Evolutionary conservation across 306 rosid genomes (phyloP).

Genomic region (Trichosanthes cucumerina): DNA sequence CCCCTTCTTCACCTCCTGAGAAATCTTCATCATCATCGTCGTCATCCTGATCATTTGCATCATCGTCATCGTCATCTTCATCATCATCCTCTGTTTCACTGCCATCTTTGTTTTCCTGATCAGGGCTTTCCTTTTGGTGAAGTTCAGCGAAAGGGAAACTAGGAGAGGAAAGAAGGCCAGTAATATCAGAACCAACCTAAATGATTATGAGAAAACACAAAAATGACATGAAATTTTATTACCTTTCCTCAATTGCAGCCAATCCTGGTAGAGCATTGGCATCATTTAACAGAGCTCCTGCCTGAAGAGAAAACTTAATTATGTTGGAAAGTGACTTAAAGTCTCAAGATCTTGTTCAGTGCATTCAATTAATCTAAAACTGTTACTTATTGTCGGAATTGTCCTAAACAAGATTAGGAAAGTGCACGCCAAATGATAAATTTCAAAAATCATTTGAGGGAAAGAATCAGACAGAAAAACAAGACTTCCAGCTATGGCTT

Average conservation of each 20-base stretch:
- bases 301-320: constrained; percentile 24
- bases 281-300: constrained; percentile 21
- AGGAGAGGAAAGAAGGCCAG: constrained; percentile 10
- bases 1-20: constrained; percentile 49
- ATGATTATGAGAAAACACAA: background rate
- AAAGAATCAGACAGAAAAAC: background rate
- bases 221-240: background rate
- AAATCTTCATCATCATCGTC: constrained; percentile 59
- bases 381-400: background rate
- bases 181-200: background rate
- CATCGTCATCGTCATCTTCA: constrained; percentile 27
- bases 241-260: constrained; percentile 45
- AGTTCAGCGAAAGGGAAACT: constrained; percentile 65
- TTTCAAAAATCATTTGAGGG: background rate
- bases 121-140: constrained; percentile 15
- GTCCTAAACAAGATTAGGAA: background rate
- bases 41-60: constrained; percentile 34
- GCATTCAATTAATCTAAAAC: background rate
- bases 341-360: background rate
- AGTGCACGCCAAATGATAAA: background rate
- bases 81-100: constrained; percentile 82
- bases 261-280: constrained; percentile 23
- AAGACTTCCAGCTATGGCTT: background rate
- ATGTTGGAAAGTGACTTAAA: background rate
- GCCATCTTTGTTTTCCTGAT: constrained; percentile 56